These are phyloP conservation scores for Beauveria sp. DNA, from an alignment of 2,329 filamentous ascomycete genomes.

Conservation along the genomic window DNA sequence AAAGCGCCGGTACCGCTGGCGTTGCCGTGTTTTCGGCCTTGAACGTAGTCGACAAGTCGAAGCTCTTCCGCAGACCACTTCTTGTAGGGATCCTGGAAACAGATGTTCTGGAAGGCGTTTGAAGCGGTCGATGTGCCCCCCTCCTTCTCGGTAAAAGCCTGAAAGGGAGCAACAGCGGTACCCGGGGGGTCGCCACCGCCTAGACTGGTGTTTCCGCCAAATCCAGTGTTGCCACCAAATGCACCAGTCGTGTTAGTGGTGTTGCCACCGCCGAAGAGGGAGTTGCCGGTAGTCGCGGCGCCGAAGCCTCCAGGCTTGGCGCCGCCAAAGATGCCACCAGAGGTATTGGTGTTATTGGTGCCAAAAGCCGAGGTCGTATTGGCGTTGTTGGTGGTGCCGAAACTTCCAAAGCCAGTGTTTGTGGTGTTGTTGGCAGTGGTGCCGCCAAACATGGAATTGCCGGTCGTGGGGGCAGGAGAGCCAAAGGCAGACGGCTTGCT, in stretches of 20 bases:
- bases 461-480: slow-evolving; percentile 29
- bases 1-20: slow-evolving; percentile 79
- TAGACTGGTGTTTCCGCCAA: slow-evolving; percentile 31
- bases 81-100: slow-evolving; percentile 72
- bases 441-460: slow-evolving; percentile 39
- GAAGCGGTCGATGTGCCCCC: slow-evolving; percentile 47
- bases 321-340: slow-evolving; percentile 46
- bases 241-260: slow-evolving; percentile 20
- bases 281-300: slow-evolving; percentile 28
- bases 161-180: slow-evolving; percentile 62
- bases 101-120: slow-evolving; percentile 70
- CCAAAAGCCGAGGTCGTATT: slow-evolving; percentile 33
- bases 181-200: slow-evolving; percentile 56
- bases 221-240: slow-evolving; percentile 31
- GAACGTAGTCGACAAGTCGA: slow-evolving; percentile 77
- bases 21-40: slow-evolving; percentile 79
- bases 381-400: slow-evolving; percentile 27
- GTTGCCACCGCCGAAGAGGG: slow-evolving; percentile 39
- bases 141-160: slow-evolving; percentile 68
- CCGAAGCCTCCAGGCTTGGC: slow-evolving; percentile 45
- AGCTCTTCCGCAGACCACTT: slow-evolving; percentile 89
- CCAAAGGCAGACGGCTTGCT: slow-evolving; percentile 45
- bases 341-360: slow-evolving; percentile 18
- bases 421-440: slow-evolving; percentile 31
- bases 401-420: slow-evolving; percentile 33